Conservation (phyloP, 768 basidiomycete species). For the Russula compacta region DNA sequence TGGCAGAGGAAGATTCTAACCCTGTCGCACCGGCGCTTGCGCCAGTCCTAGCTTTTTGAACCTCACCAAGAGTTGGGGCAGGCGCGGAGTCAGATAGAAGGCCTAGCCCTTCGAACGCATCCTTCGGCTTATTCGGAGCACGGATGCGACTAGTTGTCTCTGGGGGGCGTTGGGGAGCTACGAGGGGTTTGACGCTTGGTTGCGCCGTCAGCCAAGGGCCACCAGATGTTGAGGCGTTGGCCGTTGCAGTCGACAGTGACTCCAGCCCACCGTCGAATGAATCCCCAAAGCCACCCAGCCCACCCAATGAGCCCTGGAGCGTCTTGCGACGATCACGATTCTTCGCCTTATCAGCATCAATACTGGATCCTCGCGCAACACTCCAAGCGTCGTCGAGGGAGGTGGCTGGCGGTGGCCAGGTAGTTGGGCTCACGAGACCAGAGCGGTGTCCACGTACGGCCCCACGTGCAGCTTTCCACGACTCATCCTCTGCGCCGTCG, state of each 20-base stretch:
- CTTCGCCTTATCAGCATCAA: slow-evolving; percentile 13
- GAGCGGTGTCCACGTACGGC: slow-evolving; percentile 21
- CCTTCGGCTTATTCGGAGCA: slow-evolving; percentile 33
- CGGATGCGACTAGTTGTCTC: slow-evolving; percentile 8
- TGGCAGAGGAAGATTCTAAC: not conserved
- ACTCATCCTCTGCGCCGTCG: slow-evolving; percentile 24
- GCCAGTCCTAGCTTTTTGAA: slow-evolving; percentile 62
- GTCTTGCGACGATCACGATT: slow-evolving; percentile 18
- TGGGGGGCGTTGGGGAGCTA: not conserved
- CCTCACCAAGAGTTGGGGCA: slow-evolving; percentile 67
- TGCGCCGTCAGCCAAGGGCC: slow-evolving; percentile 1
- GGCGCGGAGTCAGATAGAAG: slow-evolving; percentile 38
- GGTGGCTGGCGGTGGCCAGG: slow-evolving; percentile 1
- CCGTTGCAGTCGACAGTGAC: slow-evolving; percentile 7
- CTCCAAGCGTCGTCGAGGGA: slow-evolving; percentile 17
- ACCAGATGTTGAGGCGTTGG: not conserved
- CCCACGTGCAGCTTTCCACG: slow-evolving; percentile 18
- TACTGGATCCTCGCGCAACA: not conserved
- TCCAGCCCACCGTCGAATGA: slow-evolving; percentile 33
- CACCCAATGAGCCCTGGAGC: not conserved
- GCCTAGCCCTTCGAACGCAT: slow-evolving; percentile 75
- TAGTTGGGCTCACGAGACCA: slow-evolving; percentile 16
- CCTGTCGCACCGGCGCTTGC: slow-evolving; percentile 35
- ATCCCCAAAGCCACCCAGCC: slow-evolving; percentile 48
- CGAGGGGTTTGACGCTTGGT: not conserved